These are phyloP conservation scores for Scheffersomyces lignicola DNA, from an alignment of 1,139 yeast genomes.

Conservation along the genomic window DNA sequence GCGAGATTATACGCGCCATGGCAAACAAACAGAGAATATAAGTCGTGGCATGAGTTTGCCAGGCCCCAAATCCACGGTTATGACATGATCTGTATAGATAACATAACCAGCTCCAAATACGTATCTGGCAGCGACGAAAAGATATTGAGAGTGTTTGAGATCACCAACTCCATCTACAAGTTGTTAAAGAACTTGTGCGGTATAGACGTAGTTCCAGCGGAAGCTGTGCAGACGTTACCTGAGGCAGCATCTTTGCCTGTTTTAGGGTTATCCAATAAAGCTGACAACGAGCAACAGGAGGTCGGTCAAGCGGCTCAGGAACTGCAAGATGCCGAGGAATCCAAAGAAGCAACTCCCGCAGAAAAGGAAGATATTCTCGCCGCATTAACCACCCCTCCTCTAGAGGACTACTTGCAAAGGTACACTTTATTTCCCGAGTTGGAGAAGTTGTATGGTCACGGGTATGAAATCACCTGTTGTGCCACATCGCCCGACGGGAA, in stretches of 20 bases:
- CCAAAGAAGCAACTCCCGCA: slow-evolving; percentile 36
- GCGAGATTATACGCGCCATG: slow-evolving; percentile 79
- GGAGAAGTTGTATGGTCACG: slow-evolving; percentile 95
- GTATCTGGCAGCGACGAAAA: slow-evolving; percentile 98
- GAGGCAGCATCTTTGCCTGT: slow-evolving; percentile 93
- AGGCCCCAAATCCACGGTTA: slow-evolving; percentile 98
- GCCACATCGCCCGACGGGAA: slow-evolving; percentile 68
- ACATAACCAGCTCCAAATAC: slow-evolving; percentile 60
- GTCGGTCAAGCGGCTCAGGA: slow-evolving; percentile 40
- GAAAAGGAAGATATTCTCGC: slow-evolving; percentile 45
- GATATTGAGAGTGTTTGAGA: slow-evolving; percentile 82
- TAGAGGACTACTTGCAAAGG: slow-evolving; percentile 88
- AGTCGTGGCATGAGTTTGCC: slow-evolving; percentile 88
- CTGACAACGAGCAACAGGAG: slow-evolving; percentile 53
- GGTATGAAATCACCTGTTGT: slow-evolving; percentile 85
- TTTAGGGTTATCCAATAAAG: slow-evolving; percentile 90
- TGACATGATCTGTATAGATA: slow-evolving; percentile 85
- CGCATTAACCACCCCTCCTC: slow-evolving; percentile 60
- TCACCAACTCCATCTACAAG: slow-evolving; percentile 77
- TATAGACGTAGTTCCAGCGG: slow-evolving; percentile 27
- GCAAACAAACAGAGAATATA: slow-evolving; percentile 29
- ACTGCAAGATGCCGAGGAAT: slow-evolving; percentile 38
- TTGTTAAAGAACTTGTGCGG: slow-evolving; percentile 59
- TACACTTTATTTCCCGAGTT: slow-evolving; percentile 93
- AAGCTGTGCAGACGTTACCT: slow-evolving; percentile 40